Percentiles rank a stretch among this genome's conserved stretches.
Evolutionary conservation across 176 grass and related monocot genomes (phyloP).

Genomic region (Eragrostis curvula): DNA sequence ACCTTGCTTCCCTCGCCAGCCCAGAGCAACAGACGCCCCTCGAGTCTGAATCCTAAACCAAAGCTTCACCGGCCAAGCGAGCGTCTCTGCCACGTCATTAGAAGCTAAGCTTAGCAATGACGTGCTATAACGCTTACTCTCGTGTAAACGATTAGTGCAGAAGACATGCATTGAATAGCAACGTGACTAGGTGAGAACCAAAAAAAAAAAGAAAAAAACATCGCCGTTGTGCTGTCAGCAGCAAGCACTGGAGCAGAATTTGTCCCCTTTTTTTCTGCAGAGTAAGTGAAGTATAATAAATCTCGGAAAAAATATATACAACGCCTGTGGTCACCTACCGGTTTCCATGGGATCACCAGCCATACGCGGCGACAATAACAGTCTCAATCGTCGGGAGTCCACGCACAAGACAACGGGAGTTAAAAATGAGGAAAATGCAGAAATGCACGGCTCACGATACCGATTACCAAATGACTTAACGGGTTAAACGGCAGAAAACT

Average conservation of each 20-base stretch:
- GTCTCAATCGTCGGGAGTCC: not conserved
- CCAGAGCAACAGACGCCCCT: not conserved
- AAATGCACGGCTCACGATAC: not conserved
- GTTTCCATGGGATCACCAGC: not conserved
- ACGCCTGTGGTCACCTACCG: not conserved
- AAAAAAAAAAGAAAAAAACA: too few species aligned
- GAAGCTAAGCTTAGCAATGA: not conserved
- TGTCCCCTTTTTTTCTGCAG: not conserved
- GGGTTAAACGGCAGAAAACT: not conserved
- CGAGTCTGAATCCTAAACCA: not conserved
- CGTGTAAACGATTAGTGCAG: not conserved
- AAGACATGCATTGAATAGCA: conserved; percentile 23
- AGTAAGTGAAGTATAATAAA: not conserved
- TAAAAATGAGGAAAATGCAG: not conserved
- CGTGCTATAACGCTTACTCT: not conserved
- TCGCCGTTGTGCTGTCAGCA: not conserved
- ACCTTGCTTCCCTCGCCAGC: not conserved
- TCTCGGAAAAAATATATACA: not conserved
- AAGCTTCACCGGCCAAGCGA: not conserved
- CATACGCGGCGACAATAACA: not conserved
- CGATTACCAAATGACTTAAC: not conserved
- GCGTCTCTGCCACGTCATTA: conserved; percentile 30
- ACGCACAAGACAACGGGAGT: conserved; percentile 5
- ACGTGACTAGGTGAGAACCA: not conserved
- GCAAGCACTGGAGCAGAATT: not conserved